Conservation (phyloP, 73 alveolate genomes). For the Paramecium octaurelia region DNA sequence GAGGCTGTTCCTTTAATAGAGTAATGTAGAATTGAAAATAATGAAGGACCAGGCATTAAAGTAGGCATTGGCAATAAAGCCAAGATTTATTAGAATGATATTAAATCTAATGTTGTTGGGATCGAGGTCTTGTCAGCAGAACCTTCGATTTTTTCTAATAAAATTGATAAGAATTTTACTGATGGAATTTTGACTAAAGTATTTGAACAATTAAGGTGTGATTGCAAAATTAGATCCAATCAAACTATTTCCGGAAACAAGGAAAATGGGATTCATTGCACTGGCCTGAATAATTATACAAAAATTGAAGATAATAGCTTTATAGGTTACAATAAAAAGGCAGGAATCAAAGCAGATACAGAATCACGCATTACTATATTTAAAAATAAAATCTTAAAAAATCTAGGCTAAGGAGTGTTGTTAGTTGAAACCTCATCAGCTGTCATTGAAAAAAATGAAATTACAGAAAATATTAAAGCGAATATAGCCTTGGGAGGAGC, state of each 20-base stretch:
- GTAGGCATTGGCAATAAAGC: constrained; percentile 58
- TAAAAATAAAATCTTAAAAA: constrained; percentile 78
- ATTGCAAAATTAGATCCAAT: constrained; percentile 68
- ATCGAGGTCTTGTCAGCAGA: constrained; percentile 70
- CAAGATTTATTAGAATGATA: constrained; percentile 70
- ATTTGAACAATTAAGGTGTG: constrained; percentile 67
- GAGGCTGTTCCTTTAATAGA: constrained; percentile 73
- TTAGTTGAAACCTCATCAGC: constrained; percentile 92
- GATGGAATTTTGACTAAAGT: constrained; percentile 76
- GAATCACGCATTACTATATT: constrained; percentile 80
- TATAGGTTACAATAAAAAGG: constrained; percentile 82
- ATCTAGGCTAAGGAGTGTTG: constrained; percentile 90
- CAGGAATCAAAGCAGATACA: constrained; percentile 88
- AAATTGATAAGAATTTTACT: constrained; percentile 67
- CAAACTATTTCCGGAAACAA: constrained; percentile 76
- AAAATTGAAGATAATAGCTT: constrained; percentile 75
- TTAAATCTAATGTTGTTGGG: constrained; percentile 66
- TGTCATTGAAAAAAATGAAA: constrained; percentile 86
- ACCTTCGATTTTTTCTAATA: constrained; percentile 72
- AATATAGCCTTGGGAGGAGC: constrained; percentile 96
- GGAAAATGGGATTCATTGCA: constrained; percentile 89
- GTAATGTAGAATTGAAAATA: constrained; percentile 67
- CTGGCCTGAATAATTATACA: constrained; percentile 82
- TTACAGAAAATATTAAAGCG: constrained; percentile 89
- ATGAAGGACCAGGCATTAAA: constrained; percentile 57